Evolutionary conservation across 768 basidiomycete genomes (phyloP).

Genomic region (Paxillus rubicundulus): DNA sequence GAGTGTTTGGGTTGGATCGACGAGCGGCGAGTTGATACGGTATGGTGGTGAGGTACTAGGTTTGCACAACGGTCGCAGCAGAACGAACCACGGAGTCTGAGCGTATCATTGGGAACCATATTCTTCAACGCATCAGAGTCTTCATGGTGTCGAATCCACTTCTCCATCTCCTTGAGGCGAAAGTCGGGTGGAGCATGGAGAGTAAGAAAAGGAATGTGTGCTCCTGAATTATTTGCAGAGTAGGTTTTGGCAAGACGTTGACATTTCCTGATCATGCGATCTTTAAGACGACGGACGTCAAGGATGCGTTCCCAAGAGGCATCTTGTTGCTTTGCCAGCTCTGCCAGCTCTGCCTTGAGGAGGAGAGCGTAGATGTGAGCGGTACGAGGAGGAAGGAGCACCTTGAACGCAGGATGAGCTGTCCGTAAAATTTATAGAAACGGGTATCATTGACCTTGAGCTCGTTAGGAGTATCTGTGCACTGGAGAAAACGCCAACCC

Average conservation of each 20-base stretch:
- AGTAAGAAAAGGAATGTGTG: constrained; percentile 55
- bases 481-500: constrained; percentile 72
- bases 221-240: constrained; percentile 38
- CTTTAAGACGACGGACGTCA: constrained; percentile 75
- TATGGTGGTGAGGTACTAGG: constrained; percentile 32
- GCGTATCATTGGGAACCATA: constrained; percentile 13
- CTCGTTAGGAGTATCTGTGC: constrained; percentile 74
- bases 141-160: constrained; percentile 61
- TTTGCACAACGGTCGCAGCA: constrained; percentile 36
- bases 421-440: neutral
- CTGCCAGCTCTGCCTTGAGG: constrained; percentile 57
- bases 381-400: constrained; percentile 66
- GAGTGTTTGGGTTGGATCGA: constrained; percentile 22
- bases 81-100: constrained; percentile 29
- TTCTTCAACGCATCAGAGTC: constrained; percentile 25
- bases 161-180: constrained; percentile 75
- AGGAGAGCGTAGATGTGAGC: constrained; percentile 65
- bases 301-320: constrained; percentile 69
- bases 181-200: constrained; percentile 71
- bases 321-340: constrained; percentile 54
- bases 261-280: constrained; percentile 80
- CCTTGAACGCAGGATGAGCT: constrained; percentile 37
- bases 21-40: constrained; percentile 26
- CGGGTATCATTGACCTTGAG: constrained; percentile 50
- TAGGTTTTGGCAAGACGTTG: constrained; percentile 54